Conservation (phyloP, 148 eudicot species). For the Heliamphora exappendiculata region DNA sequence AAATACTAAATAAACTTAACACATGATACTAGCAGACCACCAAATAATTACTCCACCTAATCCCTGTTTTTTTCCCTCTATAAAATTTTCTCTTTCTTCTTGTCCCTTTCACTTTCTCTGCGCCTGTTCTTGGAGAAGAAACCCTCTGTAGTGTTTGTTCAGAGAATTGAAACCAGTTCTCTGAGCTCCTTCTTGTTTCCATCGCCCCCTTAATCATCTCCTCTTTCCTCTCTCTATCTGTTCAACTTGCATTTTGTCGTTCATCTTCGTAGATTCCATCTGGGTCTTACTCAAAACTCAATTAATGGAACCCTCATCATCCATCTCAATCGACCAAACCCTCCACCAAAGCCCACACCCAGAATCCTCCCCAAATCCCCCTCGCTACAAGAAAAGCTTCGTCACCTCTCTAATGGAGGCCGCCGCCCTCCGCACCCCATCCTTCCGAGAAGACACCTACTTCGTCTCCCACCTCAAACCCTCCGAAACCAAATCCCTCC, state of each 20-base stretch:
- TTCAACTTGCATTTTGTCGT: not conserved
- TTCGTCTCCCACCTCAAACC: constrained; percentile 46
- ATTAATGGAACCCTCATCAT: constrained; percentile 39
- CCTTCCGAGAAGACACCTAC: constrained; percentile 86
- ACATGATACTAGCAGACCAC: no score
- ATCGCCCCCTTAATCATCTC: not conserved
- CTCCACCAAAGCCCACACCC: constrained; percentile 13
- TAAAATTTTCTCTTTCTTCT: not conserved
- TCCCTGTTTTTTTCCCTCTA: not conserved
- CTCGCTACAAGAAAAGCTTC: constrained; percentile 36
- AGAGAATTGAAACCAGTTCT: not conserved
- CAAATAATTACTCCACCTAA: not conserved
- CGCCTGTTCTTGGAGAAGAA: not conserved
- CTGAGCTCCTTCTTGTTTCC: not conserved
- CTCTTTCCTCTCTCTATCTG: not conserved
- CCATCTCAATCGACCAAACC: constrained; percentile 16
- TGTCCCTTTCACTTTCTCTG: not conserved
- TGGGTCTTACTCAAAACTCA: constrained; percentile 4
- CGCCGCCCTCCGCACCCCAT: constrained; percentile 40
- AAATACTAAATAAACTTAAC: no score
- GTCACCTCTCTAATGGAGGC: constrained; percentile 55
- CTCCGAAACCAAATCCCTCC: constrained; percentile 51
- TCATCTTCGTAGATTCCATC: not conserved
- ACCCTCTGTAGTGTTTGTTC: not conserved
- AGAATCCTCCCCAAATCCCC: constrained; percentile 28